Percentiles rank a stretch among this genome's conserved stretches.
phyloP scores from a whole-genome alignment of 2,329 filamentous ascomycete species.

The Lecanicillium sp. region DNA sequence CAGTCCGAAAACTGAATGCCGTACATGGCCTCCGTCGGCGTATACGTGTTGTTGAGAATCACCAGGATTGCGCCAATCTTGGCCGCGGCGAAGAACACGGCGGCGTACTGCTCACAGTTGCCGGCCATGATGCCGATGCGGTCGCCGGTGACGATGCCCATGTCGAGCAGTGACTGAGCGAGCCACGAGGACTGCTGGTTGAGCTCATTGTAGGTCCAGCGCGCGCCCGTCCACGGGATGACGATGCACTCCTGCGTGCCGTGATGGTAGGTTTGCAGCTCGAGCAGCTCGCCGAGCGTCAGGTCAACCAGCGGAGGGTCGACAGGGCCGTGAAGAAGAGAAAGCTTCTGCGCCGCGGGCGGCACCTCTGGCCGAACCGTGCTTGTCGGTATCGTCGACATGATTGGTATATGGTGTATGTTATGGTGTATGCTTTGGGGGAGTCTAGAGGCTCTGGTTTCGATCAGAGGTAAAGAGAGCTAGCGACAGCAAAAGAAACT shows the following conservation, averaged over 20 bases:
- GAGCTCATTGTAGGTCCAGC: slow-evolving; percentile 66
- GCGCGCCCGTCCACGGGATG: slow-evolving; percentile 67
- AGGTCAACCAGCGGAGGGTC: slow-evolving; percentile 65
- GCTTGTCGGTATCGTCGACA: slow-evolving; percentile 20
- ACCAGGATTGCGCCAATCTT: slow-evolving; percentile 64
- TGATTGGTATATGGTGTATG: too few relatives aligned
- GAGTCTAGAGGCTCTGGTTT: neutral
- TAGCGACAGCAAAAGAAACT: neutral
- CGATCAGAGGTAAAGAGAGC: neutral
- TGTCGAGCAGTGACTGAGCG: slow-evolving; percentile 59
- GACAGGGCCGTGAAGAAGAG: slow-evolving; percentile 61
- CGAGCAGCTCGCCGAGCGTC: slow-evolving; percentile 66
- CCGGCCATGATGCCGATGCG: slow-evolving; percentile 71
- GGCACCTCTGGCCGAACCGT: slow-evolving; percentile 23
- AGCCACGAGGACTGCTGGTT: slow-evolving; percentile 56
- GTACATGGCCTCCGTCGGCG: slow-evolving; percentile 63
- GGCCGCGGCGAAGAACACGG: slow-evolving; percentile 67
- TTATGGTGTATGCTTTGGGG: too few relatives aligned
- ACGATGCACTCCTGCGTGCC: slow-evolving; percentile 62
- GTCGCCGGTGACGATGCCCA: slow-evolving; percentile 63
- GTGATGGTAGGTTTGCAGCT: slow-evolving; percentile 62
- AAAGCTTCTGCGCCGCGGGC: slow-evolving; percentile 35
- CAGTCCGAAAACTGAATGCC: slow-evolving; percentile 66
- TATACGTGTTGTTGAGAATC: slow-evolving; percentile 79
- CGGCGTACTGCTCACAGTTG: slow-evolving; percentile 75